phyloP scores from a whole-genome alignment of 2,329 filamentous ascomycete genomes.

The Juglanconis oblonga region DNA sequence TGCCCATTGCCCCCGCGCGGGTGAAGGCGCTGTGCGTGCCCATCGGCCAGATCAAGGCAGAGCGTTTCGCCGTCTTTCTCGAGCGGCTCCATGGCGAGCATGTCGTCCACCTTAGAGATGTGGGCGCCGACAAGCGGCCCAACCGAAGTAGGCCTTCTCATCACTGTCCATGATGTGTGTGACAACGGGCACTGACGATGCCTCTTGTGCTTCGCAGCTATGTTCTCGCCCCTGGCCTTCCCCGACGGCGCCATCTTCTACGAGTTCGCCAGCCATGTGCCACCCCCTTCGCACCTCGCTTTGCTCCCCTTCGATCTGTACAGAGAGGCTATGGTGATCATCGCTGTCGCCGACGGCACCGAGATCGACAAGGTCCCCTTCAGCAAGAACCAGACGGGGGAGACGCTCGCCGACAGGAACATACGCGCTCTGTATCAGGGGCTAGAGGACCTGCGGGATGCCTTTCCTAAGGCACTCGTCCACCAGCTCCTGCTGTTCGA shows the following conservation, averaged over 20 bases:
- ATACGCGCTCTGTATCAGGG: conserved; percentile 62
- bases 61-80: conserved; percentile 76
- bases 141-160: conserved; percentile 69
- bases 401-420: conserved; percentile 54
- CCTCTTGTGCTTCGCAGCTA: conserved; percentile 53
- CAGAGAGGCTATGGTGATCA: conserved; percentile 76
- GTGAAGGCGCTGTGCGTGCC: conserved; percentile 85
- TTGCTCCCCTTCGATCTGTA: conserved; percentile 88
- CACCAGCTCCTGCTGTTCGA: conserved; percentile 82
- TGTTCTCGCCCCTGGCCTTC: conserved; percentile 90
- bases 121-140: conserved; percentile 79
- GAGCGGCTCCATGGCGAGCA: conserved; percentile 74
- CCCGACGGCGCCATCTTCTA: conserved; percentile 84
- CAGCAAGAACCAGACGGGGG: conserved; percentile 54
- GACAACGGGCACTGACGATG: conserved; percentile 17
- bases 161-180: conserved; percentile 9
- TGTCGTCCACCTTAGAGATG: conserved; percentile 80
- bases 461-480: conserved; percentile 72
- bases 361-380: conserved; percentile 59
- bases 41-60: conserved; percentile 78
- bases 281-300: conserved; percentile 74
- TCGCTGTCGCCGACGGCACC: conserved; percentile 79
- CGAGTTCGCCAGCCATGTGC: conserved; percentile 77
- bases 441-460: conserved; percentile 67
- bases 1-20: conserved; percentile 87